phyloP scores from a whole-genome alignment of 352 stramenopile species.

The Phytophthora vignae region DNA sequence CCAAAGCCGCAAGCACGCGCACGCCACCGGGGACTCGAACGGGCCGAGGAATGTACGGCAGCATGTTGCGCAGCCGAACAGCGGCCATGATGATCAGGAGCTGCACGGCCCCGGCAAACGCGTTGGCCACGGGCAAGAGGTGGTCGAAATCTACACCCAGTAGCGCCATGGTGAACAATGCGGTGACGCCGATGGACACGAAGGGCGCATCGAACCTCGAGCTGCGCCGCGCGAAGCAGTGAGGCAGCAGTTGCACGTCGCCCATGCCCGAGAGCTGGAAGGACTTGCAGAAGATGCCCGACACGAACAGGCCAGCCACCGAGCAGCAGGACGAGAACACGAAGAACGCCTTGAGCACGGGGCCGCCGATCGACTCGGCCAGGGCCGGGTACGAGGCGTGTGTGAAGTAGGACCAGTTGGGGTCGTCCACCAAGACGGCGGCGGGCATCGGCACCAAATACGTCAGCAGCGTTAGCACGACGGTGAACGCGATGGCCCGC shows the following conservation, averaged over 20 bases:
- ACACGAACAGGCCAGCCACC: constrained; percentile 91
- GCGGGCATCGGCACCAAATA: constrained; percentile 78
- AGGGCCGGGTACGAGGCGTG: constrained; percentile 90
- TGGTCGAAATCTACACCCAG: constrained; percentile 60
- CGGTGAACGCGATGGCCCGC: constrained; percentile 38
- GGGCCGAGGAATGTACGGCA: constrained; percentile 73
- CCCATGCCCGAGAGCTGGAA: constrained; percentile 85
- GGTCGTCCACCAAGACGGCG: constrained; percentile 72
- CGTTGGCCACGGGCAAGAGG: constrained; percentile 89
- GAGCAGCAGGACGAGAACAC: constrained; percentile 80
- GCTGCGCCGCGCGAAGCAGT: constrained; percentile 74
- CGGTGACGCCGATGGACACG: constrained; percentile 47
- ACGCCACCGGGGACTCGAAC: constrained; percentile 46
- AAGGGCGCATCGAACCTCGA: constrained; percentile 49
- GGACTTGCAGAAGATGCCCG: constrained; percentile 91
- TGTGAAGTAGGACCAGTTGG: constrained; percentile 84
- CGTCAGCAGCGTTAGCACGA: constrained; percentile 37
- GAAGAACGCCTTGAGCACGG: constrained; percentile 87
- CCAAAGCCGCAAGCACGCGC: constrained; percentile 24
- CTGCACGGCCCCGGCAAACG: constrained; percentile 85
- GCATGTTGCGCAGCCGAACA: constrained; percentile 81
- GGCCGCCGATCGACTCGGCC: constrained; percentile 80
- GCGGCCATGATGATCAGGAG: constrained; percentile 91
- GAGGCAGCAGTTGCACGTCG: constrained; percentile 83
- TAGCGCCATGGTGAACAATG: constrained; percentile 47